Base-by-base conservation (phyloP, 495 filamentous ascomycete genomes). In the Astrothelium subdiscretum region DNA sequence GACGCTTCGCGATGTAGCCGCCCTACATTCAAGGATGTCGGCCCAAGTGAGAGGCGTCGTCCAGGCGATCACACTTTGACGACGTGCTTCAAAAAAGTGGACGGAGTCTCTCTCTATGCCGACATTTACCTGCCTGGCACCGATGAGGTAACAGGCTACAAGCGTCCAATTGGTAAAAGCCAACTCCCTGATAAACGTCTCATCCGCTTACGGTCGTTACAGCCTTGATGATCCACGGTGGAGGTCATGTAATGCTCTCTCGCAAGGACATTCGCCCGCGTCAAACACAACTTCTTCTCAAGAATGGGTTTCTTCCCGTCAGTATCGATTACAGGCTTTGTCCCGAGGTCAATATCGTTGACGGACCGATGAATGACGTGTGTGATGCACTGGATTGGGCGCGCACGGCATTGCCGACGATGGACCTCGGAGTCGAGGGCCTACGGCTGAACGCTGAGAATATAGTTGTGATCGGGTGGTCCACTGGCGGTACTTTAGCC, bases 161-260 rank as follows among this genome's bases (percentile, higher is more conserved):
- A 38, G 35, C 35, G 35, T 38, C 35, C 35, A 15, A 38, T 38
- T 38, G 35, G 35, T 38, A 38, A 38, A 38, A 8, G 8, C 35
- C 8, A 15, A 8, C 35, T 38, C 8, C 35, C 8, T 38, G 8
- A 6, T 38, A 6, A 38, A 38, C 8, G 8, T 38, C 8, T 38
- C 8, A 38, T 15, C 15, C 35, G 35, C 35, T 38, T 15, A 38
- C 35, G 8, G 35, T 15, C 8, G 8, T 38, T 38, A 15, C 52
- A 80, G 82, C 80, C 4, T 66, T 85, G 1, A 77, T 83, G 77
- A 76, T 83, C 57, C 81, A 84, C 61, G 80, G 81, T 2, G 80
- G 80, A 20, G 75, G 80, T 29, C 77, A 83, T 59, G 62, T 79
- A 3, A 75, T 75, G 59, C 66, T 80, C 18, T 75, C 76, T 0